Percentiles rank a stretch among this genome's conserved stretches.
phyloP scores from a whole-genome alignment of 2,329 filamentous ascomycete species.

The Podosphaera xanthii region DNA sequence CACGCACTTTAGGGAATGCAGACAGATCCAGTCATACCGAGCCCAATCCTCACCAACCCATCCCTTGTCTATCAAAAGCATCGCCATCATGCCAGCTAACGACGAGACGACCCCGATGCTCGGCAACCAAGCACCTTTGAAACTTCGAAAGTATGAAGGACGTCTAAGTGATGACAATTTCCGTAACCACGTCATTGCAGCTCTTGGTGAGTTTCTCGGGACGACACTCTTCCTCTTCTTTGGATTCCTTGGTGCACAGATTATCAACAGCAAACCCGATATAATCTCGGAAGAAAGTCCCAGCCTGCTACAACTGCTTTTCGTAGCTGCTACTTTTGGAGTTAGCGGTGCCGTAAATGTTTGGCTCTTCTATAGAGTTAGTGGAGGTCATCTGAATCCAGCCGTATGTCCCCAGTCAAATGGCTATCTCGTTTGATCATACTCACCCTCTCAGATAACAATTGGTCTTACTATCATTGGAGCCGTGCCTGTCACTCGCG shows the following conservation, averaged over 20 bases:
- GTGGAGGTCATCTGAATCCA: conserved; percentile 26
- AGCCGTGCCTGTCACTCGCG: conserved; percentile 12
- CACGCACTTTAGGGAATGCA: not conserved
- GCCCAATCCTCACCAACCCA: not conserved
- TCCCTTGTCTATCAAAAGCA: not conserved
- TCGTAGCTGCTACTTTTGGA: conserved; percentile 11
- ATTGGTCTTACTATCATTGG: conserved; percentile 16
- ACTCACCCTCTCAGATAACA: conserved; percentile 10
- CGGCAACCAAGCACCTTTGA: not conserved
- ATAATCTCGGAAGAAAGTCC: conserved; percentile 1
- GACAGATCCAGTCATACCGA: not conserved
- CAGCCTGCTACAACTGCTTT: conserved; percentile 5
- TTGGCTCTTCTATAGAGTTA: conserved; percentile 28
- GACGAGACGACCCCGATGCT: not conserved
- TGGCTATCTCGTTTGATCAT: not conserved
- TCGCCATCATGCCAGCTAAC: not conserved
- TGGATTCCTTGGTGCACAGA: conserved; percentile 7
- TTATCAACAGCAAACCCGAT: conserved; percentile 4
- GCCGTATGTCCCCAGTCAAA: conserved; percentile 5
- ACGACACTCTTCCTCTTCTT: conserved; percentile 19
- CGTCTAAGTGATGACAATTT: not conserved
- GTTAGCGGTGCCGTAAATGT: conserved; percentile 23
- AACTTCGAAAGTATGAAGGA: not conserved
- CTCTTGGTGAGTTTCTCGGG: conserved; percentile 25
- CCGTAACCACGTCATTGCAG: conserved; percentile 18